A percentile compares a stretch with the other conserved stretches of the same genome.
phyloP scores from a whole-genome alignment of 2,329 filamentous ascomycete species.

The Teratosphaeria viscida region DNA sequence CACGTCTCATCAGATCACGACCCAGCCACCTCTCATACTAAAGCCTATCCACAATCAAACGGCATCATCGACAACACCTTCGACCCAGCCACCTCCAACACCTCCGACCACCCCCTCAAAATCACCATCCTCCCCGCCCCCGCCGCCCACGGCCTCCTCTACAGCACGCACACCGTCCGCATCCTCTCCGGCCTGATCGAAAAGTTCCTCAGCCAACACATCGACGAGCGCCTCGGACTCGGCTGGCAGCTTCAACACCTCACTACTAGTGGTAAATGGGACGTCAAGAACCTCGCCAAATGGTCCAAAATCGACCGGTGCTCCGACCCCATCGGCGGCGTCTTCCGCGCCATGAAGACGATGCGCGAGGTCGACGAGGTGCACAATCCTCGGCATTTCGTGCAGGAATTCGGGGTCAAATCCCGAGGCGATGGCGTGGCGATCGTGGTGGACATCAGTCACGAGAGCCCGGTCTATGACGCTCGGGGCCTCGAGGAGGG shows the following conservation, averaged over 20 bases:
- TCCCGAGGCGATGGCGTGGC: slow-evolving; percentile 48
- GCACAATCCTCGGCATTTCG: slow-evolving; percentile 68
- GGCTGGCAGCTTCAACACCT: slow-evolving; percentile 89
- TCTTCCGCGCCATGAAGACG: slow-evolving; percentile 89
- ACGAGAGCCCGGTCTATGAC: slow-evolving; percentile 84
- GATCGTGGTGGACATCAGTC: slow-evolving; percentile 73
- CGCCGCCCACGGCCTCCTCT: slow-evolving; percentile 74
- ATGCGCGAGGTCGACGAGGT: slow-evolving; percentile 76
- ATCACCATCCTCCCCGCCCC: slow-evolving; percentile 62
- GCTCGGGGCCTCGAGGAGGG: slow-evolving; percentile 42
- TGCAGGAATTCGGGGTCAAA: slow-evolving; percentile 52
- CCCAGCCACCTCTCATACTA: not conserved
- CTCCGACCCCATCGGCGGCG: slow-evolving; percentile 53
- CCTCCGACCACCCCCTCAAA: slow-evolving; percentile 42
- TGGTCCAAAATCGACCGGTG: slow-evolving; percentile 24
- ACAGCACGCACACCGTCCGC: slow-evolving; percentile 64
- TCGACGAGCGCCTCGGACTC: slow-evolving; percentile 68
- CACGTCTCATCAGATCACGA: not conserved
- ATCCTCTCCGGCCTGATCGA: slow-evolving; percentile 72
- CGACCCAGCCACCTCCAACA: slow-evolving; percentile 10
- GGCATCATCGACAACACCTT: slow-evolving; percentile 8
- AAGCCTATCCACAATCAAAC: slow-evolving; percentile 10
- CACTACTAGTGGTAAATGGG: slow-evolving; percentile 88
- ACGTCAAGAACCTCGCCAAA: slow-evolving; percentile 82
- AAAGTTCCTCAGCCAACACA: slow-evolving; percentile 63